phyloP scores from a whole-genome alignment of 257 asterid genomes.

The Solanum pinnatisectum region DNA sequence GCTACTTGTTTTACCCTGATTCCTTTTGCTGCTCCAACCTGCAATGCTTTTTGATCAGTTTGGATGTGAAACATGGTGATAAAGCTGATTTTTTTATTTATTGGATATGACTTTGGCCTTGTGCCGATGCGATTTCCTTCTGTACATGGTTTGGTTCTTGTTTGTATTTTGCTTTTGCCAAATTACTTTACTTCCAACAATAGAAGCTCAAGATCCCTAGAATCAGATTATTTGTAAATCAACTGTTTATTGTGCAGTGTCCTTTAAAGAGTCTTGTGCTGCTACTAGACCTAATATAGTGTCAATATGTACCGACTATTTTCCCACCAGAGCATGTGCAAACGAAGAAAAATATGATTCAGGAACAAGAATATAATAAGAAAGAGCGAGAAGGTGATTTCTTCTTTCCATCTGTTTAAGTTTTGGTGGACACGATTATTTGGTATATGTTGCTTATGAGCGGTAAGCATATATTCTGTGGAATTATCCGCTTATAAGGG shows the following conservation, averaged over 20 bases:
- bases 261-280: background rate
- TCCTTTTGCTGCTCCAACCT: background rate
- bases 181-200: background rate
- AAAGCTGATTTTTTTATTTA: background rate
- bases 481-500: background rate
- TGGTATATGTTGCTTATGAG: background rate
- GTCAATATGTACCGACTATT: background rate
- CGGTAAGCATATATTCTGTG: background rate
- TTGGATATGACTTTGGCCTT: background rate
- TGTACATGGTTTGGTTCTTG: background rate
- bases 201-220: background rate
- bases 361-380: background rate
- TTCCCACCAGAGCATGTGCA: background rate
- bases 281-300: background rate
- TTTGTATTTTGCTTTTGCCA: background rate
- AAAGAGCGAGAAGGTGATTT: background rate
- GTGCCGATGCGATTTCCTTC: background rate
- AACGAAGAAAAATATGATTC: background rate
- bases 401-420: background rate
- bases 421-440: background rate
- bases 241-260: background rate
- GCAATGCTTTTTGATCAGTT: background rate
- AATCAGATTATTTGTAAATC: background rate
- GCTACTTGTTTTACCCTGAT: background rate
- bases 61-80: background rate